These are phyloP conservation scores for Penicillium argentinense DNA, from an alignment of 495 filamentous ascomycete genomes.

Conservation along the genomic window DNA sequence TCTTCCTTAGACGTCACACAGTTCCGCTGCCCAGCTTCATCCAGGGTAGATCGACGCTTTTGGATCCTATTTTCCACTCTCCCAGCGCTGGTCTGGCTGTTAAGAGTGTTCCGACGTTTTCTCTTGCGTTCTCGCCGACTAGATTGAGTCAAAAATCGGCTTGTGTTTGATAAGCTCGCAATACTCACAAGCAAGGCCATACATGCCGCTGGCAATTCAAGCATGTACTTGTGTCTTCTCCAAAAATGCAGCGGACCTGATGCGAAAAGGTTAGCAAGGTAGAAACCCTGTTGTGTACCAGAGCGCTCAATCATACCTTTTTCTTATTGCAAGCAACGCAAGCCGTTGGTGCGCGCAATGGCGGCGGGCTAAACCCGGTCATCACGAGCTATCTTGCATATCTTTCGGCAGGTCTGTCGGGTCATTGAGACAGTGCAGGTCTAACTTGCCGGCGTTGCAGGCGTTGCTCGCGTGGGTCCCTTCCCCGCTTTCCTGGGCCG, in stretches of 20 bases:
- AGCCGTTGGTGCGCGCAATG: conserved; percentile 21
- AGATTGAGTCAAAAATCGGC: neutral
- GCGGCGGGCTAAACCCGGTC: conserved; percentile 16
- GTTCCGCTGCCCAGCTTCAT: neutral
- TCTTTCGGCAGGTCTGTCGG: neutral
- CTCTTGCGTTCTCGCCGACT: conserved; percentile 24
- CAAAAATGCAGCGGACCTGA: conserved; percentile 24
- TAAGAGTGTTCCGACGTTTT: conserved; percentile 4
- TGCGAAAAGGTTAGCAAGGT: conserved; percentile 1
- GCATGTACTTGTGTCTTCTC: conserved; percentile 11
- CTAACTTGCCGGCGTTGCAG: neutral
- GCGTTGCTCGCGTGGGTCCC: too few species aligned
- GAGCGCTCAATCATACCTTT: conserved; percentile 12
- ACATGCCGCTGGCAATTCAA: conserved; percentile 23
- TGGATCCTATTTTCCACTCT: conserved; percentile 1
- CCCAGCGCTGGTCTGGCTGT: neutral
- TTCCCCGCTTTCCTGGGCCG: conserved; percentile 7
- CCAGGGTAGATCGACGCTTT: neutral
- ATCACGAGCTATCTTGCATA: conserved; percentile 4
- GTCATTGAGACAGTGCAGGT: neutral
- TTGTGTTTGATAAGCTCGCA: too few species aligned
- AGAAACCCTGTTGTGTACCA: too few species aligned
- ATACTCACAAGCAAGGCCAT: conserved; percentile 26
- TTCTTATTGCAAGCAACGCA: conserved; percentile 29
- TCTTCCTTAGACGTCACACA: neutral